A percentile compares a stretch with the other conserved stretches of the same genome.
phyloP scores from a whole-genome alignment of 305 asterid genomes.

The Solanum hybrid region DNA sequence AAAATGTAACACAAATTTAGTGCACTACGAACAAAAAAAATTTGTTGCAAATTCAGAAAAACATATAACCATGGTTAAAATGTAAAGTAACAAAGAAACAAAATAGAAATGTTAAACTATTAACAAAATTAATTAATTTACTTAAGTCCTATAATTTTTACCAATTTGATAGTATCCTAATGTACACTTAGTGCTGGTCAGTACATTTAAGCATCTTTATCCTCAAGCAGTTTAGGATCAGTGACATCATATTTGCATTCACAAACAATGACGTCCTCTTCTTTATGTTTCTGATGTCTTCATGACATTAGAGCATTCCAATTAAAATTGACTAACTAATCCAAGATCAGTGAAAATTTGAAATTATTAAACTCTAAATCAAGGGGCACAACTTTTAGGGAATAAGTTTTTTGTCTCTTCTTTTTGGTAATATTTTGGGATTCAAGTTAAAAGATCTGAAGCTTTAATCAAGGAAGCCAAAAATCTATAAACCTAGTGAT shows the following conservation, averaged over 20 bases:
- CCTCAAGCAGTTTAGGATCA: conserved; percentile 76
- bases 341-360: too few species aligned
- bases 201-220: conserved; percentile 70
- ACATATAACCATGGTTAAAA: background rate
- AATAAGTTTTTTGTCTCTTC: too few species aligned
- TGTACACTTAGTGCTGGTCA: conserved; percentile 88
- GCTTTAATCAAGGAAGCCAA: too few species aligned
- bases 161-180: conserved; percentile 68
- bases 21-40: background rate
- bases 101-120: background rate
- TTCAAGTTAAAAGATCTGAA: too few species aligned
- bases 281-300: conserved; percentile 55
- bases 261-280: conserved; percentile 72
- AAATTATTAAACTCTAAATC: too few species aligned
- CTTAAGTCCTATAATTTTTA: conserved; percentile 74
- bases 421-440: too few species aligned
- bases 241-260: conserved; percentile 53
- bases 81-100: background rate
- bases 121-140: background rate
- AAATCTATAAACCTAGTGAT: too few species aligned
- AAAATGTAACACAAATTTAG: background rate
- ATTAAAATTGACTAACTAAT: too few species aligned
- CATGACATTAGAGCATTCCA: background rate
- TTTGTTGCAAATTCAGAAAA: background rate
- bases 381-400: too few species aligned